Evolutionary conservation across 1,139 yeast genomes (phyloP).

Genomic region (Candida sanyaensis): DNA sequence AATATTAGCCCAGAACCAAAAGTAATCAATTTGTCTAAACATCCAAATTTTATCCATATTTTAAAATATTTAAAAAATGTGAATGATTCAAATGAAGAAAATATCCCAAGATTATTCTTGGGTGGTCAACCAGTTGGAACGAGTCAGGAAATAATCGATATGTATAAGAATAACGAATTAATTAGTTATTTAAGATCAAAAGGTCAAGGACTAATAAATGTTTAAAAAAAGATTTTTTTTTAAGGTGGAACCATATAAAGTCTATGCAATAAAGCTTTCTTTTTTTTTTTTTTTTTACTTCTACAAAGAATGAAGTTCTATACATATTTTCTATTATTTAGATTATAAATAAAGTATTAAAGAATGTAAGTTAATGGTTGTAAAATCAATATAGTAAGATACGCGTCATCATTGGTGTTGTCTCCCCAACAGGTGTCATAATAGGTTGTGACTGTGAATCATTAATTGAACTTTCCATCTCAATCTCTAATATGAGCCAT

Average conservation of each 20-base stretch:
- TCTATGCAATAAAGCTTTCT: too few relatives aligned
- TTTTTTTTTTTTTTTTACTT: neutral
- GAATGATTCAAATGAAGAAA: conserved; percentile 16
- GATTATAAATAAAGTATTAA: too few relatives aligned
- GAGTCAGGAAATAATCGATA: conserved; percentile 24
- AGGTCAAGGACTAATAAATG: conserved; percentile 30
- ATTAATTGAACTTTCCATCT: neutral
- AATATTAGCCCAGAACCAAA: conserved; percentile 35
- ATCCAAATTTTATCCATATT: conserved; percentile 30
- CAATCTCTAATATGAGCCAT: conserved; percentile 22
- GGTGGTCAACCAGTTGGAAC: conserved; percentile 35
- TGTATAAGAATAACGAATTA: conserved; percentile 22
- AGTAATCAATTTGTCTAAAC: conserved; percentile 29
- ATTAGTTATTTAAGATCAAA: conserved; percentile 21
- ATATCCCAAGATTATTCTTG: conserved; percentile 33
- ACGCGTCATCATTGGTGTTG: neutral
- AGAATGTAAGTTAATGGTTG: too few relatives aligned
- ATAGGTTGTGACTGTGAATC: too few relatives aligned
- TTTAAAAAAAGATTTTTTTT: conserved; percentile 7
- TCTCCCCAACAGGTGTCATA: neutral
- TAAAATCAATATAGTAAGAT: neutral
- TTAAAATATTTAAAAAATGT: conserved; percentile 25
- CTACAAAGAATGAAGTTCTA: neutral
- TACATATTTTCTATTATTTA: neutral
- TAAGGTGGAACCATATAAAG: neutral